Evolutionary conservation across 1,284 basidiomycete genomes (phyloP).

Genomic region (Tilletiopsis washingtonensis): DNA sequence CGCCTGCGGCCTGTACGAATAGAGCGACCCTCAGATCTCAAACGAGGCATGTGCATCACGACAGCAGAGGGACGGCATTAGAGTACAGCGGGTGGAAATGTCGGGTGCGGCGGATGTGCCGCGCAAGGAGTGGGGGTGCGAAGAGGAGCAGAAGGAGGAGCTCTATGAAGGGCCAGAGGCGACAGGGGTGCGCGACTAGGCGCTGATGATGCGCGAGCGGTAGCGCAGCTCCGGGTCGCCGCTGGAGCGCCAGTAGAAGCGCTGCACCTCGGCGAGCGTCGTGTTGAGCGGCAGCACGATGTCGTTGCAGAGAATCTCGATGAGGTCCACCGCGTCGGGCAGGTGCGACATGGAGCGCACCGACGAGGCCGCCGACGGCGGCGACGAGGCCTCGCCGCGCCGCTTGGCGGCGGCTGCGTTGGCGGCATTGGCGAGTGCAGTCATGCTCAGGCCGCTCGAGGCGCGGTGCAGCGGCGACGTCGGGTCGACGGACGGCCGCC

Average conservation of each 20-base stretch:
- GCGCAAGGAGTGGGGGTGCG: too few relatives aligned
- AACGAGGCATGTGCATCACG: too few relatives aligned
- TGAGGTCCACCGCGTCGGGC: conserved; percentile 59
- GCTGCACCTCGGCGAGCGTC: conserved; percentile 60
- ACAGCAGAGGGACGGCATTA: too few relatives aligned
- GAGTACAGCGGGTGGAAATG: too few relatives aligned
- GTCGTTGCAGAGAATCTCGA: conserved; percentile 83
- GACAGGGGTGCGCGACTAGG: too few relatives aligned
- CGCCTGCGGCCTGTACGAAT: too few relatives aligned
- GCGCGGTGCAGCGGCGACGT: background rate
- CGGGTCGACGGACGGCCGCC: conserved; percentile 14
- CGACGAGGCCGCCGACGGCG: background rate
- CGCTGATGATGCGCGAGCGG: too few relatives aligned
- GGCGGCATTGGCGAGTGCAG: conserved; percentile 8
- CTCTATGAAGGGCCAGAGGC: too few relatives aligned
- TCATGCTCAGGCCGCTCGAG: conserved; percentile 12
- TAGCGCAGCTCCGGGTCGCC: conserved; percentile 31
- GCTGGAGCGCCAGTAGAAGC: conserved; percentile 18
- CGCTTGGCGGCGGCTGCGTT: background rate
- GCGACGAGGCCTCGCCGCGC: background rate
- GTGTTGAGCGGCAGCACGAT: conserved; percentile 69
- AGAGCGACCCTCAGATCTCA: too few relatives aligned
- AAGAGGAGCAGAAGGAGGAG: too few relatives aligned
- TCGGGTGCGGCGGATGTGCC: too few relatives aligned
- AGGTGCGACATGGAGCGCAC: background rate